Evolutionary conservation across 805 yeast genomes (phyloP).

Genomic region (Zygosaccharomyces lentus): DNA sequence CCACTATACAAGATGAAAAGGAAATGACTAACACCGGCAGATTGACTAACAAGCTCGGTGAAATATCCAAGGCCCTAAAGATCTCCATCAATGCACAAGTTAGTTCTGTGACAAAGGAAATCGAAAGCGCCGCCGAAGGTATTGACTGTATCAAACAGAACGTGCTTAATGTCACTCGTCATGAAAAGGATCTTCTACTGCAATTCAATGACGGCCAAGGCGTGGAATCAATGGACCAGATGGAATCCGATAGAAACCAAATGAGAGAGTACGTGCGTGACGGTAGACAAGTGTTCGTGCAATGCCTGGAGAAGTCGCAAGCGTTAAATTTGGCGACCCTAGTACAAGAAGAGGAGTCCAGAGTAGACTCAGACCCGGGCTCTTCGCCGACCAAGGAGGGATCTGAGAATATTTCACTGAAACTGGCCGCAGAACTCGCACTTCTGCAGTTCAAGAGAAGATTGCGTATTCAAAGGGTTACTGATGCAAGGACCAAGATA

Average conservation of each 20-base stretch:
- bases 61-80: conserved; percentile 11
- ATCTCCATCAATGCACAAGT: conserved; percentile 17
- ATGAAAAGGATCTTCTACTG: conserved; percentile 13
- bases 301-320: conserved; percentile 57
- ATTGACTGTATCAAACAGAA: conserved; percentile 12
- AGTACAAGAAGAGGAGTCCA: conserved; percentile 51
- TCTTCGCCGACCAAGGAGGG: conserved; percentile 12
- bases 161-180: conserved; percentile 8
- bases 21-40: conserved; percentile 5
- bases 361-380: conserved; percentile 11
- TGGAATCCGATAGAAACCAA: conserved; percentile 15
- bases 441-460: conserved; percentile 50
- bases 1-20: conserved; percentile 5
- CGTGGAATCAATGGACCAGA: conserved; percentile 9
- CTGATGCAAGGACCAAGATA: conserved; percentile 44
- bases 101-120: conserved; percentile 15
- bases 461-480: conserved; percentile 43
- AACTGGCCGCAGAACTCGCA: conserved; percentile 42
- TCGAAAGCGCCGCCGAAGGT: conserved; percentile 13
- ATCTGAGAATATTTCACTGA: conserved; percentile 11
- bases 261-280: conserved; percentile 8
- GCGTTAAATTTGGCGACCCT: conserved; percentile 54
- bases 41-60: conserved; percentile 10
- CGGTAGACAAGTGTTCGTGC: conserved; percentile 15
- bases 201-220: conserved; percentile 9